Evolutionary conservation across 2,329 filamentous ascomycete genomes (phyloP).

Genomic region (Calonectria pauciramosa): DNA sequence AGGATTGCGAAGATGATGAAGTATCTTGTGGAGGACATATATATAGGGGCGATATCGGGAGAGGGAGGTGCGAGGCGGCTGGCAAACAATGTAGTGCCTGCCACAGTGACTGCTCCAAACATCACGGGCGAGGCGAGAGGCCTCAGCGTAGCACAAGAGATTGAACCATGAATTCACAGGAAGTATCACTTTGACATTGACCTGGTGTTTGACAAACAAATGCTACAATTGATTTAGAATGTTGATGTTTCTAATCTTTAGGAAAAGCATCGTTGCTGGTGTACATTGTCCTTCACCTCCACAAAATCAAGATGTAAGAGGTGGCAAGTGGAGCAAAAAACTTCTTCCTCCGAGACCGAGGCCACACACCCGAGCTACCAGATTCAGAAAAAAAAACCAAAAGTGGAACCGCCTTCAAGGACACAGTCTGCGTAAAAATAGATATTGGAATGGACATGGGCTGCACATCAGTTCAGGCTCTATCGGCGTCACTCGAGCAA

Average conservation of each 20-base stretch:
- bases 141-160: background rate
- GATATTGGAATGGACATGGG: background rate
- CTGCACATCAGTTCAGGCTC: slow-evolving; percentile 3
- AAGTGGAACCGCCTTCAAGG: background rate
- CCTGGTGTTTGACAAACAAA: background rate
- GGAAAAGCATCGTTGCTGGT: background rate
- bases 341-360: background rate
- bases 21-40: background rate
- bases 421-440: background rate
- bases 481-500: background rate
- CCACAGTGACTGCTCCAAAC: background rate
- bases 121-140: background rate
- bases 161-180: background rate
- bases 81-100: slow-evolving; percentile 24
- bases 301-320: no score
- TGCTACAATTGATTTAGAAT: background rate
- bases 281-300: background rate
- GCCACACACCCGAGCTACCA: background rate
- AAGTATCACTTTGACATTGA: background rate
- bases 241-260: background rate
- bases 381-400: background rate
- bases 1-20: background rate
- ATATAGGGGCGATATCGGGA: background rate
- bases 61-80: slow-evolving; percentile 40
- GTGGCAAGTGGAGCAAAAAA: background rate